Base-by-base conservation (phyloP, 768 basidiomycete genomes). In the Dendrothele bispora region DNA sequence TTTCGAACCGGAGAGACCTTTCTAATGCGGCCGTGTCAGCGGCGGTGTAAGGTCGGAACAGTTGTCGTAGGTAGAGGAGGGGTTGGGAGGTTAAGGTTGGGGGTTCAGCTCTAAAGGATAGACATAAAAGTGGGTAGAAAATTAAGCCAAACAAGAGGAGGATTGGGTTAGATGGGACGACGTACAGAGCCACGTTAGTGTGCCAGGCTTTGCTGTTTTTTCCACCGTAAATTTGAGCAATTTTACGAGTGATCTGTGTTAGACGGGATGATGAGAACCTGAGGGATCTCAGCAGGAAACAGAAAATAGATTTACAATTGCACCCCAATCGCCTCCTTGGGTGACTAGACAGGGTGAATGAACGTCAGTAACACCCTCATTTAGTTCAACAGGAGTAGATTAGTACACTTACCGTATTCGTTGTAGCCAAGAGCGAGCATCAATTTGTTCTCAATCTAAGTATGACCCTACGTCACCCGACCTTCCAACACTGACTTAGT, bases 271-370 rank as follows among this genome's bases (percentile, higher is more conserved):
- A 38, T 26, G 14, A 7, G 2, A 22, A 26, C 24, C 17, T 7
- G 6, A 25, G n/a, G 7, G 14, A 7, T 45, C 24, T 12, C 42
- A 68, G 65, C 2, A 53, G 22, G 15, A 49, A 6, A 22, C 17
- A 20, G 17, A 26, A 12, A n/a, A 34, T 20, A 14, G 36, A 50
- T 62, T 34, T 52, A 74, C 74, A 1, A 50, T 0, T 11, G 34
- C 46, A 27, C 73, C 73, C 71, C 71, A 74, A 44, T 75, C 73
- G 5, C 72, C 73, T 6, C 72, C 72, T 41, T 71, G 70, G 0
- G 63, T 63, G n/a, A 69, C 69, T 73, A 8, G 10, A 7, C 42
- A 5, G 37, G 39, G 30, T 18, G 28, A 29, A 29, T 17, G 12
- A 27, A 49, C 21, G 51, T 11, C 17, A 10, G 10, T 18, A 24